A percentile compares a stretch with the other conserved stretches of the same genome.
These are phyloP conservation scores for Gnomoniopsis smithogilvyi DNA, from an alignment of 2,329 filamentous ascomycete species.

Conservation along the genomic window DNA sequence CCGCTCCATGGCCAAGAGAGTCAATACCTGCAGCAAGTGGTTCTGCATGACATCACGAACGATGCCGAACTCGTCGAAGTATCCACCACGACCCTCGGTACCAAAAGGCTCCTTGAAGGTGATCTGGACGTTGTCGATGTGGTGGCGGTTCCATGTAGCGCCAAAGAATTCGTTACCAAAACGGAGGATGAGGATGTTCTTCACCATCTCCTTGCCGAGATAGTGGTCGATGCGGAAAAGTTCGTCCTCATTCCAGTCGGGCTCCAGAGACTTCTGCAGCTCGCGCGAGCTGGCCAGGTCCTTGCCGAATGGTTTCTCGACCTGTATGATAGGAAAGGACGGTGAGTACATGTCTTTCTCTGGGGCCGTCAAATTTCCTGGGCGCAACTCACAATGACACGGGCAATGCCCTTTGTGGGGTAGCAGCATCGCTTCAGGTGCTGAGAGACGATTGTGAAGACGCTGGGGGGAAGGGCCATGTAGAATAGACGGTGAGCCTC, in stretches of 20 bases:
- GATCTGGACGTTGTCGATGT: constrained; percentile 99
- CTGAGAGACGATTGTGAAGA: constrained; percentile 97
- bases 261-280: constrained; percentile 89
- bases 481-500: constrained; percentile 96
- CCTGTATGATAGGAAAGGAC: constrained; percentile 47
- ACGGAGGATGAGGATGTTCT: constrained; percentile 96
- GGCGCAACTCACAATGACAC: constrained; percentile 74
- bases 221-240: constrained; percentile 99
- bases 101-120: constrained; percentile 99
- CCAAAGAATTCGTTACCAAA: constrained; percentile 99
- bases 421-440: constrained; percentile 98
- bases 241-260: constrained; percentile 98
- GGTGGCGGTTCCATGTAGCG: constrained; percentile 97
- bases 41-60: constrained; percentile 99
- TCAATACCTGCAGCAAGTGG: constrained; percentile 94
- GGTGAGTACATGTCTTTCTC: neutral
- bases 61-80: constrained; percentile 99
- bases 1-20: constrained; percentile 94
- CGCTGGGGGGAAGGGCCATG: constrained; percentile 96
- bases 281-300: constrained; percentile 92
- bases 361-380: neutral
- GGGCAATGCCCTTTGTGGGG: constrained; percentile 82
- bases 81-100: constrained; percentile 94
- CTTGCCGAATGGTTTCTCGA: constrained; percentile 99
- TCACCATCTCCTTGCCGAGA: constrained; percentile 99